Conservation (phyloP, 345 rosid genomes). For the Cardiospermum halicacabum region DNA sequence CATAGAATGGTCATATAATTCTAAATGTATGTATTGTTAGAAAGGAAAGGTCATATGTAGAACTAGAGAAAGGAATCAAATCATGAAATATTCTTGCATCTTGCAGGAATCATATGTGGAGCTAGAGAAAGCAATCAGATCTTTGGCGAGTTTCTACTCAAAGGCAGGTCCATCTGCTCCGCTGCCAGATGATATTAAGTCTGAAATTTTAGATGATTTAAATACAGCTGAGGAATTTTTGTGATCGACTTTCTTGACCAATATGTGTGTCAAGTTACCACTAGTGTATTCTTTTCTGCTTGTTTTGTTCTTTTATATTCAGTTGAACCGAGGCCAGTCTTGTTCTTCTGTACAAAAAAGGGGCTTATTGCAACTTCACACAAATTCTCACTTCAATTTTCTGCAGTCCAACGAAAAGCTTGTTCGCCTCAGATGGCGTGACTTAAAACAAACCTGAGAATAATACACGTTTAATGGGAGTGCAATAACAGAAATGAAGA, state of each 20-base stretch:
- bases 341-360: neutral
- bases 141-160: slow-evolving; percentile 72
- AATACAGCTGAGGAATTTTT: slow-evolving; percentile 62
- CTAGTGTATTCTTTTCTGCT: neutral
- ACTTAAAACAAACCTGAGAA: neutral
- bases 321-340: neutral
- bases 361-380: neutral
- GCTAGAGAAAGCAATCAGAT: slow-evolving; percentile 73
- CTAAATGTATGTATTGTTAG: too few species aligned
- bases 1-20: neutral
- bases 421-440: neutral
- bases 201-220: slow-evolving; percentile 54
- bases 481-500: neutral
- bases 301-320: neutral
- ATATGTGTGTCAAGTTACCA: neutral
- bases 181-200: slow-evolving; percentile 65
- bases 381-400: too few species aligned
- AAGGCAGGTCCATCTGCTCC: slow-evolving; percentile 87
- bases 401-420: too few species aligned
- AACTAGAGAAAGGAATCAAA: too few species aligned
- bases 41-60: too few species aligned
- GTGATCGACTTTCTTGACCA: slow-evolving; percentile 21
- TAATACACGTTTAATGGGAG: too few species aligned
- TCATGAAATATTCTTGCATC: neutral
- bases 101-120: slow-evolving; percentile 75